phyloP scores from a whole-genome alignment of 257 asterid species.

The Ophiorrhiza pumila region DNA sequence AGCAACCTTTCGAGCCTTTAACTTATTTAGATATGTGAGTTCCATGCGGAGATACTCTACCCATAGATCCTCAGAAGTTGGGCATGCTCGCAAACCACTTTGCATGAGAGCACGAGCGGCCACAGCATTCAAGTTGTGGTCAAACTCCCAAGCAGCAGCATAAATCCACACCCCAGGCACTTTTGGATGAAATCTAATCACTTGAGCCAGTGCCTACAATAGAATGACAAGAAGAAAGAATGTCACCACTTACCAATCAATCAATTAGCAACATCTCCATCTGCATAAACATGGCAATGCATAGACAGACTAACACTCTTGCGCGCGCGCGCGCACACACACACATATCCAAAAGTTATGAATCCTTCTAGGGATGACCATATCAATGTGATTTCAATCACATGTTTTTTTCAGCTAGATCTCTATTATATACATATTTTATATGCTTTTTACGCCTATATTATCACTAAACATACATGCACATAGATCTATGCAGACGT shows the following conservation, averaged over 20 bases:
- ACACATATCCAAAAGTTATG: not conserved
- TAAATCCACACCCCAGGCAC: conserved; percentile 92
- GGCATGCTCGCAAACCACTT: conserved; percentile 89
- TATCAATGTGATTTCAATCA: not conserved
- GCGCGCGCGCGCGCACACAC: not conserved
- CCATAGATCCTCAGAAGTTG: conserved; percentile 87
- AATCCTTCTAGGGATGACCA: not conserved
- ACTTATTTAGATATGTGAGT: conserved; percentile 81
- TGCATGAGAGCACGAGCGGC: conserved; percentile 95
- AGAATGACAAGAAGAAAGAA: conserved; percentile 8
- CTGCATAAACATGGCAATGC: not conserved
- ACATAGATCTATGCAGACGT: too few relatives aligned
- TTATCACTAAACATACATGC: too few relatives aligned
- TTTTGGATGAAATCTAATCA: conserved; percentile 85
- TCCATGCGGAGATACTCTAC: conserved; percentile 96
- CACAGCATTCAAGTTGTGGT: conserved; percentile 69
- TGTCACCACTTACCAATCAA: not conserved
- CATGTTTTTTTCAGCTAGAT: not conserved
- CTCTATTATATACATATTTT: not conserved
- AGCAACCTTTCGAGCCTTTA: conserved; percentile 76
- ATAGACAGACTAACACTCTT: not conserved
- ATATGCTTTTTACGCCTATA: too few relatives aligned
- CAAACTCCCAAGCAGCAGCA: conserved; percentile 98
- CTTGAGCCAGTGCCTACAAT: conserved; percentile 70
- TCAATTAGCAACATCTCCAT: not conserved